Evolutionary conservation across 2,329 filamentous ascomycete species (phyloP), one percentile per base, ranked within the genome.

Genomic region (Tolypocladium inflatum): DNA sequence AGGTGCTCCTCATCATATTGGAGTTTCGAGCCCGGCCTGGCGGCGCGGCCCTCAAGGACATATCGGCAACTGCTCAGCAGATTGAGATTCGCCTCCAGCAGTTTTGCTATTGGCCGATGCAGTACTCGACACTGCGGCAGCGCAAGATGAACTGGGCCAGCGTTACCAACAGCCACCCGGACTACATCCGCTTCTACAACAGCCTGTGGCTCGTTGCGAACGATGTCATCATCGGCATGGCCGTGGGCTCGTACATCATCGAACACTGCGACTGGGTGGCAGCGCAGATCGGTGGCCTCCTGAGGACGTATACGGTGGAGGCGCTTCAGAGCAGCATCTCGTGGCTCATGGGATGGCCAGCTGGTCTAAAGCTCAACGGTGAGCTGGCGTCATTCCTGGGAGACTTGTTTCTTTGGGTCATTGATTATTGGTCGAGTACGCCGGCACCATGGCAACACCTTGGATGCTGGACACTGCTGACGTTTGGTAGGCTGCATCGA

Each of bases 171-270:
- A 96, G 88, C 66, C 93, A 99, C 71, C 91, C 93, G 0, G 94
- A 99, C 71, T 99, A 99, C 71, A 99, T 99, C 64, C 88, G 94
- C 19, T 99, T 99, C 74, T 99, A 97, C 76, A 99, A 99, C 72
- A 97, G 91, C 67, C 78, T 99, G 5, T 99, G 94, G 94, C 88
- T 99, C 10, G 94, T 99, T 26, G 92, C 92, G 37, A 99, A 99
- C 75, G 94, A 99, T 74, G 89, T 99, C 53, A 99, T 99, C 63
- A 97, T 99, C 60, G 95, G 94, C 33, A 97, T 99, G 64, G 94
- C 94, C 1, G 76, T 99, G 9, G 95, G 94, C 0, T 96, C 91
- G 1, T 99, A 96, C 71, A 96, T 99, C 61, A 93, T 97, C 61
- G 94, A 99, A 70, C 97, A 99, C 66, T 87, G 91, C 2, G 81